phyloP scores from a whole-genome alignment of 2,329 filamentous ascomycete genomes.

The Colletotrichum cuscutae region DNA sequence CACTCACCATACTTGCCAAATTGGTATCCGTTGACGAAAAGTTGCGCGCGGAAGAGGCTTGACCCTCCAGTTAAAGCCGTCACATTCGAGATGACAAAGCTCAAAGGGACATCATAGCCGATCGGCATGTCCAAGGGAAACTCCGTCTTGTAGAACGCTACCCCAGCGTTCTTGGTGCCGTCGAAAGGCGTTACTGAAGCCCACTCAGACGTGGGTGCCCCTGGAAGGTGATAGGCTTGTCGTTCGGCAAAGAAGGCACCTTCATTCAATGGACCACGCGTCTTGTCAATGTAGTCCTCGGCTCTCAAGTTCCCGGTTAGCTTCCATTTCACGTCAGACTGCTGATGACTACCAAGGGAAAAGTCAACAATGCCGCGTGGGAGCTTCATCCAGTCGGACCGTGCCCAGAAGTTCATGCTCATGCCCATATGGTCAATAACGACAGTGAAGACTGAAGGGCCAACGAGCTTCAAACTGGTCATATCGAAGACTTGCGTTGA shows the following conservation, averaged over 20 bases:
- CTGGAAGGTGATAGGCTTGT: constrained; percentile 65
- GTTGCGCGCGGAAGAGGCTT: constrained; percentile 61
- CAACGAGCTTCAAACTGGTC: too few species aligned
- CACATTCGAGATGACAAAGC: constrained; percentile 61
- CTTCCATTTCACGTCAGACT: constrained; percentile 66
- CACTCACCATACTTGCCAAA: constrained; percentile 62
- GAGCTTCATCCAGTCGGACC: constrained; percentile 65
- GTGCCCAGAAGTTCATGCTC: constrained; percentile 68
- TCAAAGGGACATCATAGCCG: constrained; percentile 65
- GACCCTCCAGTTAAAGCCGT: constrained; percentile 36
- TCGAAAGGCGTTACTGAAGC: constrained; percentile 45
- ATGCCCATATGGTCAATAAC: constrained; percentile 76
- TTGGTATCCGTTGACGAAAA: constrained; percentile 79
- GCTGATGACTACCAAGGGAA: constrained; percentile 54
- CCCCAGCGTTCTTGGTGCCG: constrained; percentile 56
- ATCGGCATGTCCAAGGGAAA: constrained; percentile 62
- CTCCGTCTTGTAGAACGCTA: constrained; percentile 64
- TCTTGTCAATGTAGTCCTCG: constrained; percentile 64
- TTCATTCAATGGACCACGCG: constrained; percentile 69
- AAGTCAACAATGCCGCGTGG: constrained; percentile 68
- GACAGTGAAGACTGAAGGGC: constrained; percentile 68
- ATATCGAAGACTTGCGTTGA: constrained; percentile 48
- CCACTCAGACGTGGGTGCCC: constrained; percentile 56
- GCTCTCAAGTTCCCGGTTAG: constrained; percentile 71
- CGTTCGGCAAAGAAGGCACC: constrained; percentile 66